Percentiles rank a stretch among this genome's conserved stretches.
phyloP scores from a whole-genome alignment of 371 early-diverging fungal genomes.

The Mucor plumbeus region DNA sequence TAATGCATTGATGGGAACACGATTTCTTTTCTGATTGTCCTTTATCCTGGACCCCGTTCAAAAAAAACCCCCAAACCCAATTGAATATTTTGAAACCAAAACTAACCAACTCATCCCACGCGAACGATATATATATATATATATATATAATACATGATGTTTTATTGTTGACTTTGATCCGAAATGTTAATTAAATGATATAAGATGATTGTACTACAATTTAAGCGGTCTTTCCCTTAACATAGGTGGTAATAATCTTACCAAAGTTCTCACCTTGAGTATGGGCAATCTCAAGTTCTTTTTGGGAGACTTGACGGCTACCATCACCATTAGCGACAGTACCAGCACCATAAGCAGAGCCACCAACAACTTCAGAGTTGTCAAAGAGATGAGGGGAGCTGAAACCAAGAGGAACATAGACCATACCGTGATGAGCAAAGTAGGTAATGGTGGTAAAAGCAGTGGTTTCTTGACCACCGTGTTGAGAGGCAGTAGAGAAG shows the following conservation, averaged over 20 bases:
- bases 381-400: slow-evolving; percentile 55
- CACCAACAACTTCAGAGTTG: slow-evolving; percentile 64
- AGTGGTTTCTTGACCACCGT: slow-evolving; percentile 85
- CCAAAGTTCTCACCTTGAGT: slow-evolving; percentile 73
- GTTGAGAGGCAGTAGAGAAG: slow-evolving; percentile 75
- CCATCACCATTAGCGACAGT: slow-evolving; percentile 63
- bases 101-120: neutral
- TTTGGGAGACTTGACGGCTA: slow-evolving; percentile 62
- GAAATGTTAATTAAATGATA: neutral
- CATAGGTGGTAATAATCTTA: slow-evolving; percentile 47
- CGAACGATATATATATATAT: neutral
- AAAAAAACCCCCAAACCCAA: neutral
- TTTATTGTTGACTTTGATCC: slow-evolving; percentile 2
- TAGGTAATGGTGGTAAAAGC: slow-evolving; percentile 70
- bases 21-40: neutral
- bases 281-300: slow-evolving; percentile 71
- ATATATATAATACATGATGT: neutral
- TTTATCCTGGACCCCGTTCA: neutral
- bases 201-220: slow-evolving; percentile 1
- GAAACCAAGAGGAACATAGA: slow-evolving; percentile 79
- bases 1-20: neutral
- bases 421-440: slow-evolving; percentile 83
- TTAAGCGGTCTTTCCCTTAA: slow-evolving; percentile 36
- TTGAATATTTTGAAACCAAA: neutral
- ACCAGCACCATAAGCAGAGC: slow-evolving; percentile 72